Evolutionary conservation across 2,329 filamentous ascomycete genomes (phyloP).

Genomic region (Thelonectria discophora): DNA sequence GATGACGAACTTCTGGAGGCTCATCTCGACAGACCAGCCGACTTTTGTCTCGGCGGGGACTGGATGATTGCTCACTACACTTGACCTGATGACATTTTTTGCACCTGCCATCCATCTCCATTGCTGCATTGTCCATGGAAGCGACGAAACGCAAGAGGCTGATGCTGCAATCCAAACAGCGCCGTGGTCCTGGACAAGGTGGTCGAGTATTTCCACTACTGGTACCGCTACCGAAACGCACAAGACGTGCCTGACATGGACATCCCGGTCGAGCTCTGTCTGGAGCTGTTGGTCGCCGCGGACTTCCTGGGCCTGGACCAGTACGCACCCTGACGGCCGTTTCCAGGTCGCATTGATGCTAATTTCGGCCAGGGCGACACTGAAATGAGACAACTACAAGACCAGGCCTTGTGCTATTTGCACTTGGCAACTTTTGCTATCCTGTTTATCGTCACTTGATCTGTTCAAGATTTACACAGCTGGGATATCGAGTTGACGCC

Average conservation of each 20-base stretch:
- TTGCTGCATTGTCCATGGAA: constrained; percentile 23
- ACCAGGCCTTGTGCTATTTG: not conserved
- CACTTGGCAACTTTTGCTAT: constrained; percentile 1
- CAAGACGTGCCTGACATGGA: constrained; percentile 84
- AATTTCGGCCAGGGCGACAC: constrained; percentile 48
- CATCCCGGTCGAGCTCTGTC: constrained; percentile 78
- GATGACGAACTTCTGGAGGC: constrained; percentile 52
- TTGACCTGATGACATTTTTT: constrained; percentile 64
- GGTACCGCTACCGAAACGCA: constrained; percentile 74
- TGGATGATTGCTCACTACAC: constrained; percentile 66
- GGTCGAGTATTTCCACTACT: constrained; percentile 85
- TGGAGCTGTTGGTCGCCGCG: constrained; percentile 80
- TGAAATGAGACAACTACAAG: constrained; percentile 43
- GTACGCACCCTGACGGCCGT: constrained; percentile 50
- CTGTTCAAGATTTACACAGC: not conserved
- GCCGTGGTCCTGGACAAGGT: constrained; percentile 81
- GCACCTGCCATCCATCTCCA: constrained; percentile 23
- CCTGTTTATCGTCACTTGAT: constrained; percentile 5
- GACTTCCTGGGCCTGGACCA: constrained; percentile 77
- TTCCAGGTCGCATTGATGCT: constrained; percentile 39
- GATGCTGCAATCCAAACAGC: constrained; percentile 54
- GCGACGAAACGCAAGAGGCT: constrained; percentile 33
- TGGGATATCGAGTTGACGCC: too few species aligned
- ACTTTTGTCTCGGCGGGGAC: constrained; percentile 49
- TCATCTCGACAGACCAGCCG: constrained; percentile 57